Base-by-base conservation (phyloP, 1,284 basidiomycete genomes). In the Ceratobasidium sp. region DNA sequence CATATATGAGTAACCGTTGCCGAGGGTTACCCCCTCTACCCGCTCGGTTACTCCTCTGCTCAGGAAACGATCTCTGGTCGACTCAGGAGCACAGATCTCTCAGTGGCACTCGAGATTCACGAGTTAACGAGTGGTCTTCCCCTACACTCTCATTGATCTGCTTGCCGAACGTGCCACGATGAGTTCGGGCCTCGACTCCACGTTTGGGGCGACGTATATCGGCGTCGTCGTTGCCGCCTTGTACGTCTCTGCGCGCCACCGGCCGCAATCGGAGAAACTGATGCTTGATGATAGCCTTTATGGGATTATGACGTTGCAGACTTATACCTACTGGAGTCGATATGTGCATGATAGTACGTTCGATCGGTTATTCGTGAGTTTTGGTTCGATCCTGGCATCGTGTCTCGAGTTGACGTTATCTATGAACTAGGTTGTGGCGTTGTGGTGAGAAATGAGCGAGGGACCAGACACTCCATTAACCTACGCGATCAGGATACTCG, bases 181-280 rank as follows among this genome's bases (percentile, higher is more conserved):
- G 68, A 24, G 56, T 46, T 56, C 54, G 27, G 68, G 8, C 2
- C 56, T 72, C 24, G 68, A 72, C 22, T 19, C 39, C 34, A 59
- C 58, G 4, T 72, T 72, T 22, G 68, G 68, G 11, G 68, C 68
- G 37, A 72, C 68, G n/a, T 72, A 61, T 49, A 61, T 72, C 39
- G 68, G 68, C 9, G 58, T 49, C 19, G n/a, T 72, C 11, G 31
- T 72, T 39, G 54, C 68, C 11, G 61, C 56, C 5, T 72, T 72
- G 68, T 72, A 61, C 24, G 69, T 66, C 16, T 41, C 29, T 54
- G n/a, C 54, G 43, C 59, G 41, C 41, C 54, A 24, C 54, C 22
- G 56, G 19, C 58, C 9, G 13, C 2, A 14, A 43, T 43, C 34
- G 34, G 31, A 34, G 7, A 29, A 37, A 34, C 19, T 43, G 41